A percentile compares a stretch with the other conserved stretches of the same genome.
Conservation (phyloP, 352 stramenopile species). For the Phytopythium litorale region DNA sequence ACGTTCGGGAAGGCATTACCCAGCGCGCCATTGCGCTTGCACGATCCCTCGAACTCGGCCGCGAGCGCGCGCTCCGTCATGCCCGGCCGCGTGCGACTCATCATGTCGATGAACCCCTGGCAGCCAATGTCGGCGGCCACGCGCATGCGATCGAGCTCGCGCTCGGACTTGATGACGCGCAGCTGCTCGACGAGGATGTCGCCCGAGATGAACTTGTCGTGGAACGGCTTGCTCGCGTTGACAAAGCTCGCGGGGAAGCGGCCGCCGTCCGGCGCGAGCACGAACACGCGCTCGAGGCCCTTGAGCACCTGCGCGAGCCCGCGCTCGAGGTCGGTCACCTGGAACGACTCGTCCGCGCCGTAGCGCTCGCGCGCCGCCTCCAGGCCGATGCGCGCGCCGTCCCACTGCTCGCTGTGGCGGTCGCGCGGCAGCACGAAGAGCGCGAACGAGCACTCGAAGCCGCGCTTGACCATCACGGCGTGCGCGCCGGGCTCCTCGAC, state of each 20-base stretch:
- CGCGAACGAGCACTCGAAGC: conserved; percentile 57
- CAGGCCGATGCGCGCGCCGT: conserved; percentile 63
- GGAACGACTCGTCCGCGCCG: conserved; percentile 62
- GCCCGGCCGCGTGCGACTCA: conserved; percentile 49
- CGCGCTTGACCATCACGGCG: conserved; percentile 71
- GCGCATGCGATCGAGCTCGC: conserved; percentile 72
- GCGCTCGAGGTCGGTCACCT: conserved; percentile 51
- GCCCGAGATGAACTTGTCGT: conserved; percentile 69
- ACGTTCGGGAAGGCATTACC: conserved; percentile 84
- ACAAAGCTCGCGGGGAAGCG: conserved; percentile 55
- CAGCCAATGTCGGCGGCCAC: conserved; percentile 63
- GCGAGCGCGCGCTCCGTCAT: conserved; percentile 75
- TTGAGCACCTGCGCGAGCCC: conserved; percentile 54
- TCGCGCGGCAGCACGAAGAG: conserved; percentile 78
- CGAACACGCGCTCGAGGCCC: conserved; percentile 60
- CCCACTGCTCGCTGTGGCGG: conserved; percentile 79
- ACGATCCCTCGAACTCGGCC: conserved; percentile 62
- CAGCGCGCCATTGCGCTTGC: conserved; percentile 69
- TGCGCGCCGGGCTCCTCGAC: conserved; percentile 75
- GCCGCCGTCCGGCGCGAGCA: conserved; percentile 55
- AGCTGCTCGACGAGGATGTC: conserved; percentile 75
- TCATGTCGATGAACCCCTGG: conserved; percentile 74
- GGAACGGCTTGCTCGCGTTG: conserved; percentile 50
- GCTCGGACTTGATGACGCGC: conserved; percentile 67
- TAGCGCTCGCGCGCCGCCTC: conserved; percentile 56